Base-by-base conservation (phyloP, 2,329 filamentous ascomycete species). In the Grosmannia clavigera region DNA sequence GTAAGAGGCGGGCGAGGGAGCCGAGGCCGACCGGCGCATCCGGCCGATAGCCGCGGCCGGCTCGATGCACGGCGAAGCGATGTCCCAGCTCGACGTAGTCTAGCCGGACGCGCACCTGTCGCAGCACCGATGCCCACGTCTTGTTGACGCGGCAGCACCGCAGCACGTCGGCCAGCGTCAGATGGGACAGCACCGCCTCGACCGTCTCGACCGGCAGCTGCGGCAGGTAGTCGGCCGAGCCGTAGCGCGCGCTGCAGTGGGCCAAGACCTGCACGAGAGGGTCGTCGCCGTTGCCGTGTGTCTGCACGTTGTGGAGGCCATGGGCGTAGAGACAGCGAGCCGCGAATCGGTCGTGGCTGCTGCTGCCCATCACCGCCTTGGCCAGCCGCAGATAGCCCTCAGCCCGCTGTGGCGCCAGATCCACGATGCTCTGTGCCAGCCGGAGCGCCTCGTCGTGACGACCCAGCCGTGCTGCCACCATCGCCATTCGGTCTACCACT, bases 241-340 rank as follows among this genome's bases (percentile, higher is more conserved):
- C 61, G 53, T 60, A 60, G 40, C 53, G 33, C 12, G 22, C 16
- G 52, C 57, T 60, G 58, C 61, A 63, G 11, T 22, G 50, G 3
- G 22, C 48, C 5, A 64, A 60, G 19, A 58, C 53, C 3, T 35
- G 50, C 25, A 50, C 22, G n/a, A 59, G 12, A 9, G 11, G 16
- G 1, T 7, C 19, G 16, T n/a, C 40, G 9, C 27, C 22, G 22
- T 61, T 48, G 58, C 61, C 63, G 46, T 61, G 3, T 12, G 11
- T 12, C 14, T 48, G 12, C 11, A 64, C 63, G 7, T 62, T 64
- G 57, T 64, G 58, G 50, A 61, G 14, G 14, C 64, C 64, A 16
- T 65, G 64, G 1, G 29, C 51, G 60, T 63, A 65, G 29, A 65
- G 12, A 22, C 64, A 65, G 31, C 63, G 63, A 2, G 61, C 63